Evolutionary conservation across 306 rosid species (phyloP).

Genomic region (Gynostemma pentaphyllum): DNA sequence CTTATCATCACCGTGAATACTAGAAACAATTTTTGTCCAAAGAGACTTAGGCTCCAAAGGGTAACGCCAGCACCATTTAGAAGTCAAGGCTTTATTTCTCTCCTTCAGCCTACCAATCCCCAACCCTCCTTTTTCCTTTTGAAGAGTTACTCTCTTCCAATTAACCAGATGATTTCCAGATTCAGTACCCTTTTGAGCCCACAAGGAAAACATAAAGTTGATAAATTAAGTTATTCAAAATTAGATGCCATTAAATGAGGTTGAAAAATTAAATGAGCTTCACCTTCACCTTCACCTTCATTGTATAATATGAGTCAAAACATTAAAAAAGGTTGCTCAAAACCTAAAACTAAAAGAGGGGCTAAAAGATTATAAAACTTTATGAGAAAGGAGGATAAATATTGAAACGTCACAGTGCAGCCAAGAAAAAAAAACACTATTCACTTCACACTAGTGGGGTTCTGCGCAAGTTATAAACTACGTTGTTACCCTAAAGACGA

Average conservation of each 20-base stretch:
- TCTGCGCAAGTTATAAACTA: not conserved
- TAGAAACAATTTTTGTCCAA: no score
- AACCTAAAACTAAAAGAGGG: not conserved
- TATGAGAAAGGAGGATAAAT: not conserved
- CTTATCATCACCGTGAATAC: no score
- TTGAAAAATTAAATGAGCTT: not conserved
- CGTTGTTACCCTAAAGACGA: not conserved
- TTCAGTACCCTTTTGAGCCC: no score
- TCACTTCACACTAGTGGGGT: not conserved
- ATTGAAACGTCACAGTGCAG: not conserved
- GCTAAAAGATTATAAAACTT: not conserved
- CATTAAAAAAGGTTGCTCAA: not conserved
- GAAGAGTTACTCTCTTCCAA: no score
- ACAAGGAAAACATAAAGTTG: not conserved
- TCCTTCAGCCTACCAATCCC: no score
- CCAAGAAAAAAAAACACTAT: not conserved
- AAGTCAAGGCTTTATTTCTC: no score
- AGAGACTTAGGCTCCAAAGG: no score
- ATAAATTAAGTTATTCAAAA: not conserved
- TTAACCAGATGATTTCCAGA: no score
- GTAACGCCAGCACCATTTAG: no score
- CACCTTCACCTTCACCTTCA: not conserved
- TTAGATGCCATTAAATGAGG: not conserved
- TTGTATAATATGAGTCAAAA: not conserved
- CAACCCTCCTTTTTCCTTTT: no score